Base-by-base conservation (phyloP, 2,329 filamentous ascomycete genomes). In the Scedosporium dehoogii region DNA sequence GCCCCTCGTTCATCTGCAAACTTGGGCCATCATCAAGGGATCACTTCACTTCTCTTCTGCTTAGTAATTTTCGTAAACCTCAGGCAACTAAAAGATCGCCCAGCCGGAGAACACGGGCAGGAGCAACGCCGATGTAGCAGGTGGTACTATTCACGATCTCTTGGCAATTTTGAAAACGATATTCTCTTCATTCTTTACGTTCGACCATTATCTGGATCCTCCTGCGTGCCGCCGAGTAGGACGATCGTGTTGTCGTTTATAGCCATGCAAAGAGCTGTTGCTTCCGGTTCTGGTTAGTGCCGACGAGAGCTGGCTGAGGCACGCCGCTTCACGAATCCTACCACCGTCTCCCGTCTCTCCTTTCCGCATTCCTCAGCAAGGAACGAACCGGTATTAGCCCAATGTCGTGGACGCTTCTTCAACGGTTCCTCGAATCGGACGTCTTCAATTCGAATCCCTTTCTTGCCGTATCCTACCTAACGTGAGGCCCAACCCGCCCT, bases 401-500 rank as follows among this genome's bases (percentile, higher is more conserved):
- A 79, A 88, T 87, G 86, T 89, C 86, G 80, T 93, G 90, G 90
- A 89, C 92, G 81, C 82, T 94, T 79, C 84, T 94, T 74, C 89
- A 91, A 81, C 86, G 90, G 77, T 92, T 93, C 85, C 86, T 94
- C 80, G 90, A 93, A 83, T 92, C 89, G 80, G 90, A 94, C 81
- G 89, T 94, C 81, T 94, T 94, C 83, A 93, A 92, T 80, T 88
- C 90, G 78, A 88, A 93, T 77, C 90, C 91, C 66, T 93, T 92
- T 75, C 86, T 94, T 75, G 89, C 90, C 65, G 90, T 94, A 73
- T 91, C 90, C 67, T 94, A 94, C 77, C 85, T 94, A 72, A 90
- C 90, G 90, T 93, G 81, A 84, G 87, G 80, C 66, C 66, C 44
- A 41, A 29, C 33, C 53, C 44, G 21, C 41, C 14, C 25, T 38